These are phyloP conservation scores for Xanthoconium purpureum DNA, from an alignment of 768 basidiomycete genomes.

Conservation along the genomic window DNA sequence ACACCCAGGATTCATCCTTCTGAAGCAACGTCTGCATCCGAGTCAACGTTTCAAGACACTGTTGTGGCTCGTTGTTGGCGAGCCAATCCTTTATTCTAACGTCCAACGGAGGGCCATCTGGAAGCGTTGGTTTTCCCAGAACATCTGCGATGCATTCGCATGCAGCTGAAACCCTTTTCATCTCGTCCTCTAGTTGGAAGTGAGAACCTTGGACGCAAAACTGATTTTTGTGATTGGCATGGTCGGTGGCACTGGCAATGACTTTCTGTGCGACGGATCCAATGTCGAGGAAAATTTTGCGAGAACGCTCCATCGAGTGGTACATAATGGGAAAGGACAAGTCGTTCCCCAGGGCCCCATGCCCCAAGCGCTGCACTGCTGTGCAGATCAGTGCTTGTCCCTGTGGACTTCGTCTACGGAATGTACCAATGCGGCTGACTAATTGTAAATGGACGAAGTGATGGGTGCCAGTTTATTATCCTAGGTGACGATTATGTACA, in stretches of 20 bases:
- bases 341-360: too few species aligned
- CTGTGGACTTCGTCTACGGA: too few species aligned
- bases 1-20: not conserved
- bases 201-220: not conserved
- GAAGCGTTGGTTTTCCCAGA: not conserved
- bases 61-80: not conserved
- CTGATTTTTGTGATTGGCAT: not conserved
- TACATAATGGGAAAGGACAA: too few species aligned
- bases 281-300: not conserved
- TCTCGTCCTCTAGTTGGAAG: not conserved
- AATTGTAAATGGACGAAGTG: slow-evolving; percentile 14
- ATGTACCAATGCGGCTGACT: slow-evolving; percentile 21
- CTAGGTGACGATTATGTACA: too few species aligned
- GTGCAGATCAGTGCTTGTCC: too few species aligned
- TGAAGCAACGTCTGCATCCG: not conserved
- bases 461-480: slow-evolving; percentile 3
- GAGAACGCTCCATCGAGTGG: slow-evolving; percentile 1
- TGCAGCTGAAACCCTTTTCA: not conserved
- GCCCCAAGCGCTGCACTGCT: too few species aligned
- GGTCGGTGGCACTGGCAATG: not conserved
- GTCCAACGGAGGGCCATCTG: not conserved
- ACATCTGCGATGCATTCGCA: not conserved
- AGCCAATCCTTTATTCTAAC: not conserved
- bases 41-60: not conserved
- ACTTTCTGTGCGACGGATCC: not conserved